These are phyloP conservation scores for Agaricus sinodeliciosus DNA, from an alignment of 768 basidiomycete species.

Conservation along the genomic window DNA sequence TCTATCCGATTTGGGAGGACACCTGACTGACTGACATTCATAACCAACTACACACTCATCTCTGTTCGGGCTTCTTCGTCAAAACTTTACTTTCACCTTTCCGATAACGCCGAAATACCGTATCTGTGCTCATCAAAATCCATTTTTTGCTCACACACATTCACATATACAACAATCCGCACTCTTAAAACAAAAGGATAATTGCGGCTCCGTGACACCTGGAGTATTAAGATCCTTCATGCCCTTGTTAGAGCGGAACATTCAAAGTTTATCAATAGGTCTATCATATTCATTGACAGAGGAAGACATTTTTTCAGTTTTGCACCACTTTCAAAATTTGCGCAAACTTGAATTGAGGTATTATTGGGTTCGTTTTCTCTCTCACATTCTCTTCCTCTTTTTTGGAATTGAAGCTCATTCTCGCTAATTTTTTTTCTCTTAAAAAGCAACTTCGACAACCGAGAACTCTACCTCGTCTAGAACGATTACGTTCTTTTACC, in stretches of 20 bases:
- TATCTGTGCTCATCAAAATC: no score
- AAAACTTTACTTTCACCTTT: no score
- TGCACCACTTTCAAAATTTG: slow-evolving; percentile 33
- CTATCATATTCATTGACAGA: slow-evolving; percentile 55
- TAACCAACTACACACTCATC: no score
- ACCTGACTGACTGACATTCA: no score
- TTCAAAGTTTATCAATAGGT: slow-evolving; percentile 39
- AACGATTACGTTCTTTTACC: slow-evolving; percentile 19
- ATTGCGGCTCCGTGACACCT: slow-evolving; percentile 61
- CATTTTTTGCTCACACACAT: not conserved
- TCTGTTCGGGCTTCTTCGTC: no score
- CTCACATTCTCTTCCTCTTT: not conserved
- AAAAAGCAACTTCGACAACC: slow-evolving; percentile 38
- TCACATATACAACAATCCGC: not conserved
- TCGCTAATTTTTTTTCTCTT: not conserved
- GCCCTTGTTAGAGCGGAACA: slow-evolving; percentile 26
- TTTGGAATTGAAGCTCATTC: not conserved
- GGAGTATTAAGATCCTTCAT: slow-evolving; percentile 43
- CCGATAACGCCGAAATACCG: no score
- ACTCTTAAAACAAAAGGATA: slow-evolving; percentile 28
- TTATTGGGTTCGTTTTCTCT: slow-evolving; percentile 35
- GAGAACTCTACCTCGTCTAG: slow-evolving; percentile 13
- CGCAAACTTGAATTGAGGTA: slow-evolving; percentile 37
- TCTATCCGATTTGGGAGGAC: not conserved
- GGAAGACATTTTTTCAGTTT: slow-evolving; percentile 43